Conservation (phyloP, 768 basidiomycete genomes). For the Pleurotus tuoliensis region DNA sequence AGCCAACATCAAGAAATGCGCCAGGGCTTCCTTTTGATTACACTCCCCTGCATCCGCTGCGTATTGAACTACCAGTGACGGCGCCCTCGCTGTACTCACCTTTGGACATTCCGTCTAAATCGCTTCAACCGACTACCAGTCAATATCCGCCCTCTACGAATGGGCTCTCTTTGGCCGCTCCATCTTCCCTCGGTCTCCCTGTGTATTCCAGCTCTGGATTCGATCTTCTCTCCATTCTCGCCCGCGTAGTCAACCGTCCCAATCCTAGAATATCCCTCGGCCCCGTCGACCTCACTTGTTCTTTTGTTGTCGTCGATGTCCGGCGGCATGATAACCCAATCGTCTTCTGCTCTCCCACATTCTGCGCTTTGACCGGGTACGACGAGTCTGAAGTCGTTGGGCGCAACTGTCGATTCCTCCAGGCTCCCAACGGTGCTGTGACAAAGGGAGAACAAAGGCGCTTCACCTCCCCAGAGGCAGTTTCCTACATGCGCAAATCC, state of each 20-base stretch:
- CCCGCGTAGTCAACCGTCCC: conserved; percentile 69
- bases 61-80: too few relatives aligned
- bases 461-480: conserved; percentile 64
- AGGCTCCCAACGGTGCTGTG: conserved; percentile 60
- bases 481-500: conserved; percentile 56
- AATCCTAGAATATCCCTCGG: conserved; percentile 78
- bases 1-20: too few relatives aligned
- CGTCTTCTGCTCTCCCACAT: conserved; percentile 86
- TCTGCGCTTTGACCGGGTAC: conserved; percentile 77
- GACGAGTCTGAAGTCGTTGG: conserved; percentile 74
- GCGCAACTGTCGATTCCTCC: conserved; percentile 88
- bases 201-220: conserved; percentile 92
- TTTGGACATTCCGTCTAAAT: too few relatives aligned
- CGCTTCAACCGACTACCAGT: too few relatives aligned
- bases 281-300: conserved; percentile 87
- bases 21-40: background rate
- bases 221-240: conserved; percentile 79
- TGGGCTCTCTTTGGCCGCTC: conserved; percentile 12
- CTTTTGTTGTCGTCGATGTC: conserved; percentile 89
- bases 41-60: background rate
- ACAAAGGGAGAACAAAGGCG: conserved; percentile 37
- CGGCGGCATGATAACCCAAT: conserved; percentile 80
- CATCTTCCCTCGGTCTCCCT: conserved; percentile 39
- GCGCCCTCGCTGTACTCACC: too few relatives aligned
- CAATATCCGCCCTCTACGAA: too few relatives aligned